A percentile compares a stretch with the other conserved stretches of the same genome.
phyloP scores from a whole-genome alignment of 2,329 filamentous ascomycete genomes.

The Chaetomiaceae sp. region DNA sequence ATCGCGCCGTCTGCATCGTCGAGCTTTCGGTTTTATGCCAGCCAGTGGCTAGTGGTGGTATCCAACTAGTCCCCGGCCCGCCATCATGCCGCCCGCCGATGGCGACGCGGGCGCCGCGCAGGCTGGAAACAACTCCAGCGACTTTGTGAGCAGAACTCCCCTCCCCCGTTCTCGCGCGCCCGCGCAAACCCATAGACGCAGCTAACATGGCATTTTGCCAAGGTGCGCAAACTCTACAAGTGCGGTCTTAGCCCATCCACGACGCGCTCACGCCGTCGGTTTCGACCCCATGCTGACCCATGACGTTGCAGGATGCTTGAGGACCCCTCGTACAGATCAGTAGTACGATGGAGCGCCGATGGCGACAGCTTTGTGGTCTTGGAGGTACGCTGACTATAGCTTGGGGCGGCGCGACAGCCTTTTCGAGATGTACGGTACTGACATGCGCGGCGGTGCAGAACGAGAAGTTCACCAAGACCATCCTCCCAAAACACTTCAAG shows the following conservation, averaged over 20 bases:
- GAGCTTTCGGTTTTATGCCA: not conserved
- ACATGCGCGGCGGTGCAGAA: conserved; percentile 53
- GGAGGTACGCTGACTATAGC: conserved; percentile 61
- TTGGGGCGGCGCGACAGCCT: conserved; percentile 1
- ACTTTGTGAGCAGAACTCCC: conserved; percentile 66
- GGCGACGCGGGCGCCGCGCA: conserved; percentile 31
- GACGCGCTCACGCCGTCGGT: not conserved
- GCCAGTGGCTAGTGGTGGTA: too few species aligned
- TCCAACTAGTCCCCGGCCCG: conserved; percentile 7
- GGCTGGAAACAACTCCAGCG: conserved; percentile 74
- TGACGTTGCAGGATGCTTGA: conserved; percentile 73
- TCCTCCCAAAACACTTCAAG: conserved; percentile 97
- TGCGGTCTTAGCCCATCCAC: conserved; percentile 41
- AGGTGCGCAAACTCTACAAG: conserved; percentile 99
- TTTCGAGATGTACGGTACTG: conserved; percentile 13
- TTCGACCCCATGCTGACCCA: conserved; percentile 26
- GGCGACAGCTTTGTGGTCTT: conserved; percentile 95
- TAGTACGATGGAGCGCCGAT: conserved; percentile 92
- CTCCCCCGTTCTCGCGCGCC: not conserved
- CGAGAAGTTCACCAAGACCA: conserved; percentile 95
- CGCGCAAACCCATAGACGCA: not conserved
- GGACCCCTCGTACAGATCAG: conserved; percentile 83
- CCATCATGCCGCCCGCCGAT: conserved; percentile 32
- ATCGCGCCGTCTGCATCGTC: not conserved
- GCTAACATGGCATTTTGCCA: conserved; percentile 15